Evolutionary conservation across 106 monocot species (phyloP).

Genomic region (Ottelia alismoides): DNA sequence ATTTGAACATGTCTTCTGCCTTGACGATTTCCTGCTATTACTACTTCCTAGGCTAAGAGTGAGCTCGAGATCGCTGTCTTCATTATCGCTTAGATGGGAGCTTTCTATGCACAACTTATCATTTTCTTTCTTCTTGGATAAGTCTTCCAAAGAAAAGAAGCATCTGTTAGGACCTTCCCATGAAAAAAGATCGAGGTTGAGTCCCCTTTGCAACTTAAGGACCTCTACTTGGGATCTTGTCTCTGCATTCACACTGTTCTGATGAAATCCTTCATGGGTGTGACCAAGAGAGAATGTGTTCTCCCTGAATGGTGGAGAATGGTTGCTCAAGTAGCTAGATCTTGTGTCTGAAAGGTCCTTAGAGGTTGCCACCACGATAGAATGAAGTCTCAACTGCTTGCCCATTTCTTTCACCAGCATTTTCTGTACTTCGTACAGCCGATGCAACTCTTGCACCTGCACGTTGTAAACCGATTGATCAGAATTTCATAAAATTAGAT

Average conservation of each 20-base stretch:
- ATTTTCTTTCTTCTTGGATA: neutral
- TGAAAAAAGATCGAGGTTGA: constrained; percentile 2
- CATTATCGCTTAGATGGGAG: constrained; percentile 5
- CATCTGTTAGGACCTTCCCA: too few relatives aligned
- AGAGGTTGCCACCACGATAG: neutral
- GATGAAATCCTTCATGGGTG: constrained; percentile 1
- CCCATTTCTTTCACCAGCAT: constrained; percentile 26
- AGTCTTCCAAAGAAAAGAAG: neutral
- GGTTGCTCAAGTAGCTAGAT: constrained; percentile 11
- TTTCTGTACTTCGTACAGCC: constrained; percentile 47
- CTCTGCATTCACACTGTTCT: neutral
- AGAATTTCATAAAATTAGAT: too few relatives aligned
- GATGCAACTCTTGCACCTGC: constrained; percentile 54
- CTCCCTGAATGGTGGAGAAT: too few relatives aligned
- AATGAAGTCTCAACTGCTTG: constrained; percentile 10
- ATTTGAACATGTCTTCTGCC: constrained; percentile 2
- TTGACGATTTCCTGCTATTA: constrained; percentile 16
- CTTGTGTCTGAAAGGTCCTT: constrained; percentile 3
- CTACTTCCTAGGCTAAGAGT: constrained; percentile 36
- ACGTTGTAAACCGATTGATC: too few relatives aligned
- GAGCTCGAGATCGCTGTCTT: constrained; percentile 39
- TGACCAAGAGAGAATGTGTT: constrained; percentile 13
- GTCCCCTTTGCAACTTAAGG: neutral
- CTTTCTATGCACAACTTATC: neutral
- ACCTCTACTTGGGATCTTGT: constrained; percentile 3